Evolutionary conservation across 495 filamentous ascomycete genomes (phyloP), one percentile per base, ranked within the genome.

Genomic region (Tuber umbilicatum): DNA sequence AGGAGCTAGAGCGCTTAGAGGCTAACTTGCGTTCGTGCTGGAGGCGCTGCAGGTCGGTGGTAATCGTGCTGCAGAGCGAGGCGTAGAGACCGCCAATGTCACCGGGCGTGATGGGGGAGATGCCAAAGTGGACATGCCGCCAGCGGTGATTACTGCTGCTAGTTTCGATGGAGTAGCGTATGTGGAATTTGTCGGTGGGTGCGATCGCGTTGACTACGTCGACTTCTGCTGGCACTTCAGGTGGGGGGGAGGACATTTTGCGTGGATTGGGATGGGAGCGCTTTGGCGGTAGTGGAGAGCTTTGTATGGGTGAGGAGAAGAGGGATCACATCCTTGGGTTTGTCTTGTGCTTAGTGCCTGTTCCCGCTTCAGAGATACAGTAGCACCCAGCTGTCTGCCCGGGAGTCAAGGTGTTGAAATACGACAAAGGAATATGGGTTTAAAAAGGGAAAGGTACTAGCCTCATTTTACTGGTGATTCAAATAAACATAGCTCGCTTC

Each of bases 41-140:
- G 60, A 76, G 70, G 12, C 77, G 75, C 55, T 74, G 69, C 27
- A 79, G 69, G 64, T 79, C 77, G 9, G 55, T 45, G 5, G 77
- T 78, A 21, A 79, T 78, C 1, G 77, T 73, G 2, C 43, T 45
- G 21, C 75, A 79, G 42, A 79, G 42, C 7, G 76, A 75, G 19
- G 77, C 75, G 42, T 79, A 79, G 42, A 79, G 76, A 17, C 75
- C 77, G 6, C 77, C 77, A 17, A 79, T 74, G 38, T 79, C 77
- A 1, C 77, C 77, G 23, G 70, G 69, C 6, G 41, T 42, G 31
- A 79, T 70, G 27, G 76, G 27, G n/a, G 67, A 43, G 35, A 78
- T 74, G 60, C 78, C 43, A 1, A 79, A 70, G 5, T 31, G 38
- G 37, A 78, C 77, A 12, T 79, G 77, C 14, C 76, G 69, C 69